These are phyloP conservation scores for Pachyrhizus erosus DNA, from an alignment of 306 rosid genomes.

Conservation along the genomic window DNA sequence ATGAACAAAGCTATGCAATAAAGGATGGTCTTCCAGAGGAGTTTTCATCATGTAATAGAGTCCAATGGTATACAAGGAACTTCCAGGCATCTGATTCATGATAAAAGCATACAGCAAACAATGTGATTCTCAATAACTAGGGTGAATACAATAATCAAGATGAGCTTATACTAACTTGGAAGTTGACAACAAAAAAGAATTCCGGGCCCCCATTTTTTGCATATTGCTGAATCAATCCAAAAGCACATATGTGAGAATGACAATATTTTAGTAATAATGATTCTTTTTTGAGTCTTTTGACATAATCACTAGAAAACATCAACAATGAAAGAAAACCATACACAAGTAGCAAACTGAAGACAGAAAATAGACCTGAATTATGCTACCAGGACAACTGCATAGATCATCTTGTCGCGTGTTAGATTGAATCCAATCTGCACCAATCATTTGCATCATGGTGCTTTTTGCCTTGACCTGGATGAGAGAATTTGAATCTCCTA, in stretches of 20 bases:
- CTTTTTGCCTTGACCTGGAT: slow-evolving; percentile 64
- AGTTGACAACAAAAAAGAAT: slow-evolving; percentile 44
- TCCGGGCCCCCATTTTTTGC: slow-evolving; percentile 58
- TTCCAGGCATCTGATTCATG: slow-evolving; percentile 61
- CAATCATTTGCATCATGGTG: slow-evolving; percentile 72
- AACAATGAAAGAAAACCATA: neutral
- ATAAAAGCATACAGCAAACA: neutral
- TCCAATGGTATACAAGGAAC: slow-evolving; percentile 54
- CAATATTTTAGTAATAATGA: neutral
- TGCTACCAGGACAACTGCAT: slow-evolving; percentile 55
- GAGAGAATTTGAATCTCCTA: neutral
- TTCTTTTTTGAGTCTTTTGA: neutral
- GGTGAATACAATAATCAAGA: neutral
- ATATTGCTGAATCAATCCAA: slow-evolving; percentile 54
- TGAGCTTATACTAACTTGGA: slow-evolving; percentile 58
- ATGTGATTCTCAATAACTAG: neutral
- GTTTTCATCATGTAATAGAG: slow-evolving; percentile 70
- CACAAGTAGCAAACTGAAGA: neutral
- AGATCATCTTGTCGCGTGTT: slow-evolving; percentile 65
- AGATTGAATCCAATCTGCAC: slow-evolving; percentile 75
- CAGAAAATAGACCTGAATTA: slow-evolving; percentile 60
- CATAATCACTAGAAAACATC: neutral
- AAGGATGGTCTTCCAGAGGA: slow-evolving; percentile 64
- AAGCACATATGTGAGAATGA: neutral
- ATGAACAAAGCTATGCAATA: slow-evolving; percentile 59